phyloP scores from a whole-genome alignment of 306 rosid genomes.

The Quercus robur region DNA sequence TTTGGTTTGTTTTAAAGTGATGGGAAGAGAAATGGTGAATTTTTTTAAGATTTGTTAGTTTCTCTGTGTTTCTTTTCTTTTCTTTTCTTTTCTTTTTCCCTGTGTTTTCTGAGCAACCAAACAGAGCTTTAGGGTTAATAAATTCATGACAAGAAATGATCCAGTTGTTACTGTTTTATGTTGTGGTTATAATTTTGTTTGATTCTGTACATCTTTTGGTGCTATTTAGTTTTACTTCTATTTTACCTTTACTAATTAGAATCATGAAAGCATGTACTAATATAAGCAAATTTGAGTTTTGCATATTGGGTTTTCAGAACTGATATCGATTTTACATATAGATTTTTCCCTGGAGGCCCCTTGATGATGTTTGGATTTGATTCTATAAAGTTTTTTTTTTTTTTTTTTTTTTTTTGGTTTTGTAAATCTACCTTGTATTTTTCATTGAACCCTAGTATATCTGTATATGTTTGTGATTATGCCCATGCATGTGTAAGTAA shows the following conservation, averaged over 20 bases:
- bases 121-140: background rate
- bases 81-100: background rate
- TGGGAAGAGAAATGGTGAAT: background rate
- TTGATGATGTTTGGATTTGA: background rate
- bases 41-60: background rate
- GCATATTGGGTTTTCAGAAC: background rate
- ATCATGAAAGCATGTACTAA: constrained; percentile 14
- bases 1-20: background rate
- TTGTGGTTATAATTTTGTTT: background rate
- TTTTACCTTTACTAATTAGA: background rate
- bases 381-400: background rate
- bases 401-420: background rate
- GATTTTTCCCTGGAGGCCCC: background rate
- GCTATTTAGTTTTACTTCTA: background rate
- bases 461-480: background rate
- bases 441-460: background rate
- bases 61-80: background rate
- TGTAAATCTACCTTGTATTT: background rate
- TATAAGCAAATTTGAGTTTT: background rate
- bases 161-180: background rate
- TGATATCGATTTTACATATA: background rate
- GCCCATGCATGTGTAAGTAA: background rate
- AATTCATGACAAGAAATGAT: background rate
- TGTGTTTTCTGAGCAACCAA: background rate
- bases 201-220: background rate